Conservation (phyloP, 768 basidiomycete species). For the Lentinula guzmanii region DNA sequence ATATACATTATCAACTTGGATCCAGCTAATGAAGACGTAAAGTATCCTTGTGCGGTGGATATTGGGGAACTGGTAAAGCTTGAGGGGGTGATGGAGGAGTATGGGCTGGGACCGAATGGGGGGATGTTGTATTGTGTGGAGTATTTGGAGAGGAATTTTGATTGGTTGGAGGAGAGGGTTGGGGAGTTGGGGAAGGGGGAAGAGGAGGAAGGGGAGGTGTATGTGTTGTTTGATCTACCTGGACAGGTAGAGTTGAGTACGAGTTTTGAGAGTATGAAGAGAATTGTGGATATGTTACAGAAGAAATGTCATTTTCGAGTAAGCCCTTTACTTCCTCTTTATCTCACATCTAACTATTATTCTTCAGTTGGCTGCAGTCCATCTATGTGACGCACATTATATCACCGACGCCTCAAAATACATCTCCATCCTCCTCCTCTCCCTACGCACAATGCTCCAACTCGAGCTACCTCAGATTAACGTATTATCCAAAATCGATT, state of each 20-base stretch:
- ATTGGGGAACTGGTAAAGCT: slow-evolving; percentile 84
- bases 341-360: not conserved
- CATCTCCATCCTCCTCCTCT: slow-evolving; percentile 85
- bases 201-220: slow-evolving; percentile 43
- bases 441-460: slow-evolving; percentile 96
- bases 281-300: slow-evolving; percentile 59
- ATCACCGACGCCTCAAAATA: slow-evolving; percentile 96
- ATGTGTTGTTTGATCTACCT: slow-evolving; percentile 92
- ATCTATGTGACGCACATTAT: slow-evolving; percentile 95
- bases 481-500: slow-evolving; percentile 92
- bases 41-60: slow-evolving; percentile 88
- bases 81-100: slow-evolving; percentile 78
- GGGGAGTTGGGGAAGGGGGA: slow-evolving; percentile 46
- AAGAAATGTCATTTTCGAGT: slow-evolving; percentile 76
- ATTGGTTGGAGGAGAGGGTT: slow-evolving; percentile 74
- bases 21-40: slow-evolving; percentile 85
- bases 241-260: slow-evolving; percentile 98
- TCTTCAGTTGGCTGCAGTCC: slow-evolving; percentile 85
- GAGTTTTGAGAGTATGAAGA: slow-evolving; percentile 86
- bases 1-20: slow-evolving; percentile 93
- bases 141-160: slow-evolving; percentile 91
- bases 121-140: slow-evolving; percentile 96
- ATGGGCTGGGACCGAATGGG: slow-evolving; percentile 90
- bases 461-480: slow-evolving; percentile 98
- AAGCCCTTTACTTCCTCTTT: too few species aligned